Conservation (phyloP, 345 rosid species). For the Eutrema heterophyllum region DNA sequence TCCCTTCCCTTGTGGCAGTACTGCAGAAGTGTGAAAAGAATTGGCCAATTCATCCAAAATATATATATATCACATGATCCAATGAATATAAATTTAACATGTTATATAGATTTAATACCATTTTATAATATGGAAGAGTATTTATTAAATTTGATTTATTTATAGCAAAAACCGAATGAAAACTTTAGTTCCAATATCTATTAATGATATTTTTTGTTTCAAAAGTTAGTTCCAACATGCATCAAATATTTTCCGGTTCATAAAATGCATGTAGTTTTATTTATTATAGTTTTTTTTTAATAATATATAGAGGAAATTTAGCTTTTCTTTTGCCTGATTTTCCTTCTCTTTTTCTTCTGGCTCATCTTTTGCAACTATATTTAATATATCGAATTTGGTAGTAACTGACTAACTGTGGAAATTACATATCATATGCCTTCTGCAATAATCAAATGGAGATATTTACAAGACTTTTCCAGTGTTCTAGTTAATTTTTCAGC, state of each 20-base stretch:
- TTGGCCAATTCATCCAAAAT: constrained; percentile 5
- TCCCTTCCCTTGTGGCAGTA: background rate
- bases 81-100: background rate
- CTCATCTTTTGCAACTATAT: background rate
- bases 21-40: background rate
- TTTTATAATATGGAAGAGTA: too few species aligned
- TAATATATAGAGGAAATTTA: background rate
- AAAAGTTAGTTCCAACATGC: background rate
- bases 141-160: too few species aligned
- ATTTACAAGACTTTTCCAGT: background rate
- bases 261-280: background rate
- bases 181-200: too few species aligned
- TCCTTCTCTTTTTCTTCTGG: background rate
- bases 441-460: background rate
- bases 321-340: too few species aligned
- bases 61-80: background rate
- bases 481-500: background rate
- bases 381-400: background rate
- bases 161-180: too few species aligned
- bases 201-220: background rate
- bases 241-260: background rate
- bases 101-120: too few species aligned
- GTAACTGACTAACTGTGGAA: background rate
- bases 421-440: background rate
- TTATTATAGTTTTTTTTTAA: background rate